Evolutionary conservation across 177 flowering plant species (phyloP).

Genomic region (Vitis hybrid): DNA sequence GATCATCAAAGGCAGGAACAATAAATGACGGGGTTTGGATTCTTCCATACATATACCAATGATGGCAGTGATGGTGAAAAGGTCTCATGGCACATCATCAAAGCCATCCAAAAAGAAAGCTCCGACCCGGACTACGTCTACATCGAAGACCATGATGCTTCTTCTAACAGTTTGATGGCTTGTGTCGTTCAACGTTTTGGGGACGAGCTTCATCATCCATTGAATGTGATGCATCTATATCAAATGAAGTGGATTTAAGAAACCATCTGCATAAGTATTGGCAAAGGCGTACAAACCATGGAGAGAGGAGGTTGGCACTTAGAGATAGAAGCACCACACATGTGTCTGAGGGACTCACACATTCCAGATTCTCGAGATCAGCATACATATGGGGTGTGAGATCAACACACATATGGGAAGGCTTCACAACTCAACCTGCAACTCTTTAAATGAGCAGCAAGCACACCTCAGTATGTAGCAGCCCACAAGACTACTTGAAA

Average conservation of each 20-base stretch:
- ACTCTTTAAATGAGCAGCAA: too few species aligned
- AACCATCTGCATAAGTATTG: constrained; percentile 21
- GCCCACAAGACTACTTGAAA: too few species aligned
- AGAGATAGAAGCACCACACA: too few species aligned
- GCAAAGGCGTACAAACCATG: too few species aligned
- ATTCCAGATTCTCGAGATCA: too few species aligned
- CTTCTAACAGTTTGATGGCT: constrained; percentile 48
- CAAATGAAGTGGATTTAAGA: constrained; percentile 94
- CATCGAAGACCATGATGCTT: constrained; percentile 82
- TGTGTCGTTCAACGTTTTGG: constrained; percentile 91
- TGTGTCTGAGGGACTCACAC: too few species aligned
- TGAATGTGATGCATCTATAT: constrained; percentile 78
- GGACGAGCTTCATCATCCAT: constrained; percentile 55
- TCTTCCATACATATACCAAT: constrained; percentile 95
- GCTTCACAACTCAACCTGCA: too few species aligned
- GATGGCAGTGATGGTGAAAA: constrained; percentile 98
- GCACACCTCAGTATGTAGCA: too few species aligned
- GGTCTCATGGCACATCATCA: constrained; percentile 94
- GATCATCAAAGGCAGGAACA: constrained; percentile 30
- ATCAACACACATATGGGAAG: too few species aligned
- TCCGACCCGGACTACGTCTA: constrained; percentile 68
- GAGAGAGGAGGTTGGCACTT: too few species aligned
- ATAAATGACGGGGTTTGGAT: constrained; percentile 55
- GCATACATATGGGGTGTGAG: too few species aligned
- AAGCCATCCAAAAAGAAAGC: constrained; percentile 69